Percentiles rank a stretch among this genome's conserved stretches.
phyloP scores from a whole-genome alignment of 805 yeast species.

The Lipomyces chichibuensis region DNA sequence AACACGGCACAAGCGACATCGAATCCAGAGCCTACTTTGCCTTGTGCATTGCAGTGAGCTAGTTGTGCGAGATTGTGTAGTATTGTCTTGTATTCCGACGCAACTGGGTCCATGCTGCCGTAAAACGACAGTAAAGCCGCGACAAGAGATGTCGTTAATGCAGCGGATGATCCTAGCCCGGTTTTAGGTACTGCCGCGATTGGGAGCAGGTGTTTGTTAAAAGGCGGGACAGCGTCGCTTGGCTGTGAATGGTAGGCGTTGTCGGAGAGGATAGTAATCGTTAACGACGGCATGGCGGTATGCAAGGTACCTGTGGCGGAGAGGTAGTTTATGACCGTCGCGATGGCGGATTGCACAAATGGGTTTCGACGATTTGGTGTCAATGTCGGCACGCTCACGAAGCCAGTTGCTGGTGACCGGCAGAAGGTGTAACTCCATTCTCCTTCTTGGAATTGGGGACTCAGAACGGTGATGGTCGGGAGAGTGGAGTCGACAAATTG shows the following conservation, averaged over 20 bases:
- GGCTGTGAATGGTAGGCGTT: constrained; percentile 84
- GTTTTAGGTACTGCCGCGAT: constrained; percentile 85
- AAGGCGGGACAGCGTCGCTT: constrained; percentile 42
- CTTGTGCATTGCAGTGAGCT: constrained; percentile 92
- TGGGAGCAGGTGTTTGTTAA: constrained; percentile 60
- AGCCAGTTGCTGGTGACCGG: constrained; percentile 31
- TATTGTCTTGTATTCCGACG: constrained; percentile 19
- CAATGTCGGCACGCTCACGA: constrained; percentile 39
- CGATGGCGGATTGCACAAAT: constrained; percentile 67
- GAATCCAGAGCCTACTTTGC: constrained; percentile 94
- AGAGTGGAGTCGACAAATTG: constrained; percentile 19
- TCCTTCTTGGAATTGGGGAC: constrained; percentile 77
- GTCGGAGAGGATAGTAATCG: constrained; percentile 76
- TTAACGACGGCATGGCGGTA: constrained; percentile 37
- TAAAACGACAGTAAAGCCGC: constrained; percentile 65
- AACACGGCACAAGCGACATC: constrained; percentile 95
- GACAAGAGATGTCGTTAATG: constrained; percentile 78
- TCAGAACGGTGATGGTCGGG: constrained; percentile 52
- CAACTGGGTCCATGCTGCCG: constrained; percentile 41
- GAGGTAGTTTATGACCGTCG: constrained; percentile 59
- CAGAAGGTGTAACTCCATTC: constrained; percentile 61
- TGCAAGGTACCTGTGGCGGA: constrained; percentile 42
- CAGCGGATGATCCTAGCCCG: constrained; percentile 96
- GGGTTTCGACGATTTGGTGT: constrained; percentile 55
- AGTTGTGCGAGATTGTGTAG: constrained; percentile 86